phyloP scores from a whole-genome alignment of 2,329 filamentous ascomycete genomes.

The Allantophomopsis lycopodina region DNA sequence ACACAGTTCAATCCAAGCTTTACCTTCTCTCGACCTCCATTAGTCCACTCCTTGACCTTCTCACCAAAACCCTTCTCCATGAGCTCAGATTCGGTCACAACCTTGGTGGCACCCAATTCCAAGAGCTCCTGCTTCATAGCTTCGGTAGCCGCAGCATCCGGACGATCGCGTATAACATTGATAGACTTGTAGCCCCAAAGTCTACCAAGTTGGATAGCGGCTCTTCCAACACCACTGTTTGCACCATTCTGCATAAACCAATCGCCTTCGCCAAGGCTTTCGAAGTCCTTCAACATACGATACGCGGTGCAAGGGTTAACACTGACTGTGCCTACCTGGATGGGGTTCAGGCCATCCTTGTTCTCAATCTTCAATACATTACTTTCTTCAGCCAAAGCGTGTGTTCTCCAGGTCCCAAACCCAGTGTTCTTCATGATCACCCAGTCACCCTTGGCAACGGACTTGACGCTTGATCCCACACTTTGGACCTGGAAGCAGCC shows the following conservation, averaged over 20 bases:
- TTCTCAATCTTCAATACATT: constrained; percentile 58
- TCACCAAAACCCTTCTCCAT: constrained; percentile 28
- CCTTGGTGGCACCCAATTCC: constrained; percentile 38
- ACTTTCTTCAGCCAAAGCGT: constrained; percentile 52
- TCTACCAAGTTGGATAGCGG: constrained; percentile 75
- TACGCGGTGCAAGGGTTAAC: constrained; percentile 95
- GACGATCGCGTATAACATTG: constrained; percentile 71
- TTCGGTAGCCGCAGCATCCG: constrained; percentile 48
- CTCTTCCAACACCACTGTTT: constrained; percentile 83
- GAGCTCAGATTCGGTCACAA: constrained; percentile 33
- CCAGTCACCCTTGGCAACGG: constrained; percentile 71
- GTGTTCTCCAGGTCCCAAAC: constrained; percentile 91
- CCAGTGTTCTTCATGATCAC: constrained; percentile 74
- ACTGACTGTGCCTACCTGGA: constrained; percentile 76
- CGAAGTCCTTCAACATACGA: constrained; percentile 79
- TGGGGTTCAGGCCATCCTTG: constrained; percentile 52
- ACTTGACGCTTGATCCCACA: constrained; percentile 36
- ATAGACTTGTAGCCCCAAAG: constrained; percentile 86
- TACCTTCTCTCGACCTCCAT: constrained; percentile 56
- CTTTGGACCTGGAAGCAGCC: constrained; percentile 83
- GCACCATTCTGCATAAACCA: constrained; percentile 98
- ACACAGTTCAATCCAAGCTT: constrained; percentile 85
- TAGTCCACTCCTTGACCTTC: constrained; percentile 46
- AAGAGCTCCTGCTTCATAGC: constrained; percentile 45
- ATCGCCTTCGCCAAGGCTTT: constrained; percentile 51